Percentiles rank a stretch among this genome's conserved stretches.
Conservation (phyloP, 768 basidiomycete genomes). For the Leucocoprinus birnbaumii region DNA sequence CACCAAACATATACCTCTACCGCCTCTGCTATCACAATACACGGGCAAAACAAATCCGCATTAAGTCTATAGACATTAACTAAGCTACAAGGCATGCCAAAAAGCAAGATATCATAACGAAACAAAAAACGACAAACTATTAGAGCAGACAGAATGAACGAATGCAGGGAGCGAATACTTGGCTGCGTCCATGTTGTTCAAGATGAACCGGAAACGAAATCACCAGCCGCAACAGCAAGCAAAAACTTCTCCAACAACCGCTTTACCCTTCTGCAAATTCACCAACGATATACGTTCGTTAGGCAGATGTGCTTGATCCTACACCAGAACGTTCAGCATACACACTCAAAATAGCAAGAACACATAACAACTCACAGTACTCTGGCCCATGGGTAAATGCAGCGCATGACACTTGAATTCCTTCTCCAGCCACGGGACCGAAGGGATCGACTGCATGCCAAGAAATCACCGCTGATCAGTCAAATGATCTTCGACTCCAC, state of each 20-base stretch:
- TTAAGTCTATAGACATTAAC: neutral
- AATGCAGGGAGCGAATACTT: no score
- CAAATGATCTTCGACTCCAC: neutral
- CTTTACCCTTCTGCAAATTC: conserved; percentile 77
- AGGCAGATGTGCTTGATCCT: conserved; percentile 92
- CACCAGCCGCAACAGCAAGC: conserved; percentile 41
- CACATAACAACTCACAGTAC: conserved; percentile 55
- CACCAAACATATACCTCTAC: neutral
- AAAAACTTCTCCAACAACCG: conserved; percentile 77
- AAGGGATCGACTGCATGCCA: conserved; percentile 79
- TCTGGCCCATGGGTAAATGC: conserved; percentile 94
- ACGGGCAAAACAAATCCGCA: neutral
- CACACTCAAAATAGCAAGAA: neutral
- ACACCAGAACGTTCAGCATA: conserved; percentile 5
- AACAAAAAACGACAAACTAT: neutral
- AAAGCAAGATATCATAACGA: neutral
- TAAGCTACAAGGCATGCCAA: neutral
- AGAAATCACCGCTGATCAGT: neutral
- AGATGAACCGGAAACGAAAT: neutral
- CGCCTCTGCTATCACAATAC: no score
- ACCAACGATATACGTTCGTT: conserved; percentile 88
- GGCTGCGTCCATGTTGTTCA: no score
- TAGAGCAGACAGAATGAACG: neutral
- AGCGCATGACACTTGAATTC: conserved; percentile 86
- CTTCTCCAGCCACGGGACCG: conserved; percentile 91